phyloP scores from a whole-genome alignment of 345 rosid species.

The Cardiospermum halicacabum region DNA sequence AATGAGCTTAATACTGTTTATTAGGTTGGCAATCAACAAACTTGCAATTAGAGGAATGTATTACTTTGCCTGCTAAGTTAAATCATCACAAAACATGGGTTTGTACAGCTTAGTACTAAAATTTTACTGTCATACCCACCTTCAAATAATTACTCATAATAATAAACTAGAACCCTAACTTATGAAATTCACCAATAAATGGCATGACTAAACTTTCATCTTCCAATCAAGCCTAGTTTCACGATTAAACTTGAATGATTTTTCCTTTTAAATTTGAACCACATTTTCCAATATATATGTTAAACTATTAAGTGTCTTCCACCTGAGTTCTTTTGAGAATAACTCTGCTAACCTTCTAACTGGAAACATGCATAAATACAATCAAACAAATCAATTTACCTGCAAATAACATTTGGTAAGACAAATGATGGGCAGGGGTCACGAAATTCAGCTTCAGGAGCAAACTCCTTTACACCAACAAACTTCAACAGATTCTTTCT shows the following conservation, averaged over 20 bases:
- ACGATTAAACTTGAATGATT: no score
- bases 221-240: no score
- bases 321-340: background rate
- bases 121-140: background rate
- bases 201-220: no score
- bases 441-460: conserved; percentile 78
- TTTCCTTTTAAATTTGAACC: no score
- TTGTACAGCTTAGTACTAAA: background rate
- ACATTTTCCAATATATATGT: background rate
- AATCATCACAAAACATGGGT: background rate
- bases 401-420: conserved; percentile 83
- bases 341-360: background rate
- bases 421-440: conserved; percentile 63
- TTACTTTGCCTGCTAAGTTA: background rate
- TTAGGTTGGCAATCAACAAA: background rate
- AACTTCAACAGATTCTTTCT: conserved; percentile 76
- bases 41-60: background rate
- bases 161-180: no score
- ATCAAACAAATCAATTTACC: conserved; percentile 30
- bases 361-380: background rate
- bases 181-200: no score
- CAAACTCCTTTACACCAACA: conserved; percentile 64
- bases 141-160: no score
- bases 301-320: background rate
- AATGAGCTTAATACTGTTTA: background rate